A percentile compares a stretch with the other conserved stretches of the same genome.
Evolutionary conservation across 306 rosid species (phyloP).

Genomic region (Oemleria cerasiformis): DNA sequence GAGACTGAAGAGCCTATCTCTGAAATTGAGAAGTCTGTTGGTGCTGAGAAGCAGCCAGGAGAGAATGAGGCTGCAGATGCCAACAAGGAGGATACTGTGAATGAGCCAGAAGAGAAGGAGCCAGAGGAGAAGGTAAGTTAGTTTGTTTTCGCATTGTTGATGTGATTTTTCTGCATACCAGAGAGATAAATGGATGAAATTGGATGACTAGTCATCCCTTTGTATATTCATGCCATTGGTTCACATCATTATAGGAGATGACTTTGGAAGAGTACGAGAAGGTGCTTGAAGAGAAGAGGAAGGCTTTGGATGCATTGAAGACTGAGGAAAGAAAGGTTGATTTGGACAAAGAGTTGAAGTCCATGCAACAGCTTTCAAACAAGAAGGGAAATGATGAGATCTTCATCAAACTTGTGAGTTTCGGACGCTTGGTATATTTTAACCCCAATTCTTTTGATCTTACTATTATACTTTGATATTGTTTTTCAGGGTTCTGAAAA

Average conservation of each 20-base stretch:
- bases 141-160: background rate
- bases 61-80: slow-evolving; percentile 55
- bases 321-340: slow-evolving; percentile 80
- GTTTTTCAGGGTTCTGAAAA: slow-evolving; percentile 72
- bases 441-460: background rate
- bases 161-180: background rate
- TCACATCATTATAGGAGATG: slow-evolving; percentile 60
- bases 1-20: slow-evolving; percentile 51
- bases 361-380: slow-evolving; percentile 81
- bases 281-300: slow-evolving; percentile 84
- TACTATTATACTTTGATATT: background rate
- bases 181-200: background rate
- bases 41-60: slow-evolving; percentile 55
- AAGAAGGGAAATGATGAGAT: slow-evolving; percentile 75
- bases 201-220: background rate
- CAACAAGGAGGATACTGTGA: slow-evolving; percentile 63
- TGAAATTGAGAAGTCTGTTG: slow-evolving; percentile 66
- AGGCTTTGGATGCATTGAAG: slow-evolving; percentile 59
- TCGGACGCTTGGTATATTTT: background rate
- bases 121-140: slow-evolving; percentile 75
- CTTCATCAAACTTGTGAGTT: slow-evolving; percentile 70
- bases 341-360: slow-evolving; percentile 52
- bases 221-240: too few relatives aligned
- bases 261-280: slow-evolving; percentile 90
- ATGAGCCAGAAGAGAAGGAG: slow-evolving; percentile 73